Conservation (phyloP, 2,329 filamentous ascomycete genomes). For the Chrysoporthe cubensis region DNA sequence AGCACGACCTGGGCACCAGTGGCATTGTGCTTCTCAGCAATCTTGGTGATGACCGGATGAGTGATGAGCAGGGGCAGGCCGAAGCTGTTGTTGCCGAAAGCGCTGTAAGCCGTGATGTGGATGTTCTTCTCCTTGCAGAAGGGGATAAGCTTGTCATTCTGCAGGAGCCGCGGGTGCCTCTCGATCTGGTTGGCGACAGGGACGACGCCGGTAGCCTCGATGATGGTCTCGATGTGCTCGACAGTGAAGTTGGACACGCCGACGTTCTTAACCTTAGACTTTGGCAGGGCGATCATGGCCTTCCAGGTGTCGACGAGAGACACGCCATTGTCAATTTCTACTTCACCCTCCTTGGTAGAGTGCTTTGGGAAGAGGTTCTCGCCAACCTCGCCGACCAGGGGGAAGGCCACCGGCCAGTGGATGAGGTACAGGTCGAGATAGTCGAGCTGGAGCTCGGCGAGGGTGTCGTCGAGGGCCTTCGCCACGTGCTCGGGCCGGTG, state of each 20-base stretch:
- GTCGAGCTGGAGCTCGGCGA: conserved; percentile 59
- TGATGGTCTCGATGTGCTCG: conserved; percentile 58
- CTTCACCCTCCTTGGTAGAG: conserved; percentile 39
- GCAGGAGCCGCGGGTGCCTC: conserved; percentile 65
- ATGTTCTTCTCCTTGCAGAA: conserved; percentile 68
- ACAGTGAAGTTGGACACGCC: conserved; percentile 77
- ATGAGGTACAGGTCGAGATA: conserved; percentile 67
- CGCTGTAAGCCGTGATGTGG: conserved; percentile 68
- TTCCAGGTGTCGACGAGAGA: conserved; percentile 50
- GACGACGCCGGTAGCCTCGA: conserved; percentile 60
- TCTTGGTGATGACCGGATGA: conserved; percentile 57
- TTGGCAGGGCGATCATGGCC: conserved; percentile 50
- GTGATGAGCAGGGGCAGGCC: conserved; percentile 59
- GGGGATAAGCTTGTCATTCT: conserved; percentile 60
- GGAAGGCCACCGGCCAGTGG: conserved; percentile 62
- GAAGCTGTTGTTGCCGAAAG: conserved; percentile 52
- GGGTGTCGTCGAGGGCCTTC: conserved; percentile 57
- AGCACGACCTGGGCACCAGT: conserved; percentile 53
- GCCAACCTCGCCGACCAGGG: conserved; percentile 35
- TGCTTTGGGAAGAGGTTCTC: conserved; percentile 48
- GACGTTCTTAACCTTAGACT: conserved; percentile 66
- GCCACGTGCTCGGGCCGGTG: conserved; percentile 64
- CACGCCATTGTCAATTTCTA: conserved; percentile 49
- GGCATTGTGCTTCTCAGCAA: conserved; percentile 56
- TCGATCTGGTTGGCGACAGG: conserved; percentile 72